phyloP scores from a whole-genome alignment of 2,329 filamentous ascomycete genomes.

The Venturia effusa region DNA sequence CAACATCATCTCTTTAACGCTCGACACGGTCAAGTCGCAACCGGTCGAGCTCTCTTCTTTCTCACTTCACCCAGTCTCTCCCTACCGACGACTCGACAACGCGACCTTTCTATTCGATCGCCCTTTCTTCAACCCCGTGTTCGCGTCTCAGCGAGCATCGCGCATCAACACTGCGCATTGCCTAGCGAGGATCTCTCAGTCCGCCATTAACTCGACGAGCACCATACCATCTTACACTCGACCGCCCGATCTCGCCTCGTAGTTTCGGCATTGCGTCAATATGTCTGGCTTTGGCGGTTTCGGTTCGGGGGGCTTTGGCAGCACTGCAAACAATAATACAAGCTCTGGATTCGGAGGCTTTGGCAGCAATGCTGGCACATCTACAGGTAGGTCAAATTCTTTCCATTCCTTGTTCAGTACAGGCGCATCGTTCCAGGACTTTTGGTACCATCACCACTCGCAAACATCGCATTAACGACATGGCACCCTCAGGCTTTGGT shows the following conservation, averaged over 20 bases:
- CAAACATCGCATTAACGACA: constrained; percentile 26
- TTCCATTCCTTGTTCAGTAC: constrained; percentile 12
- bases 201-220: background rate
- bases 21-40: constrained; percentile 2
- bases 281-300: constrained; percentile 32
- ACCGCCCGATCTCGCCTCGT: background rate
- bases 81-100: background rate
- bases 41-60: background rate
- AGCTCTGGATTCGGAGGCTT: constrained; percentile 29
- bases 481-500: constrained; percentile 28
- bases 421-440: background rate
- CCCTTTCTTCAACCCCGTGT: background rate
- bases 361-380: constrained; percentile 25
- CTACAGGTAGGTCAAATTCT: constrained; percentile 41
- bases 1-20: background rate
- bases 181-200: background rate
- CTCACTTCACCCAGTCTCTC: background rate
- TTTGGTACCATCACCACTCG: constrained; percentile 12
- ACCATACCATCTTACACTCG: background rate
- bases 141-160: background rate
- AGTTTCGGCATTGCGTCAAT: background rate
- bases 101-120: background rate
- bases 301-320: constrained; percentile 38
- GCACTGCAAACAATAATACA: constrained; percentile 20
- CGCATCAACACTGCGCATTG: background rate